These are phyloP conservation scores for Prinsepia uniflora DNA, from an alignment of 306 rosid genomes.

Conservation along the genomic window DNA sequence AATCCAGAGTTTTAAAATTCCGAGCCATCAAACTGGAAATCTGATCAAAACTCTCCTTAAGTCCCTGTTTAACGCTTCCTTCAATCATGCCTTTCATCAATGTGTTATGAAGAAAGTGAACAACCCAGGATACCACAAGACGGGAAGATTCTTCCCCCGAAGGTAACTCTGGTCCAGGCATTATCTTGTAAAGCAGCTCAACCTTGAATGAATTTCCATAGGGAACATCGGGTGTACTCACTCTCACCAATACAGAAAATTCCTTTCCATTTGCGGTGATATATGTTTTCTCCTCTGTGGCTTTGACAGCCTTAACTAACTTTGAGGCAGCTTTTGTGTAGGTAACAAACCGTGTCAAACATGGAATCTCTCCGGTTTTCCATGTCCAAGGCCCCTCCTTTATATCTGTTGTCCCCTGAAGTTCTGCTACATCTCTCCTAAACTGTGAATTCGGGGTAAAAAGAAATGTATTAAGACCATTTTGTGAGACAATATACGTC, in stretches of 20 bases:
- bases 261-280: slow-evolving; percentile 54
- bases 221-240: slow-evolving; percentile 83
- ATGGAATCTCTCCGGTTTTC: slow-evolving; percentile 50
- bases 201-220: slow-evolving; percentile 63
- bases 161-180: slow-evolving; percentile 49
- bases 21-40: slow-evolving; percentile 45
- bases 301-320: slow-evolving; percentile 57
- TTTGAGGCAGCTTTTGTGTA: slow-evolving; percentile 62
- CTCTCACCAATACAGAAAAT: slow-evolving; percentile 48
- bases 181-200: slow-evolving; percentile 82
- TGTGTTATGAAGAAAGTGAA: slow-evolving; percentile 65
- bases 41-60: slow-evolving; percentile 65
- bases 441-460: slow-evolving; percentile 71
- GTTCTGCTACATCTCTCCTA: slow-evolving; percentile 55
- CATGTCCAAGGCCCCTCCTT: slow-evolving; percentile 72
- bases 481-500: slow-evolving; percentile 40
- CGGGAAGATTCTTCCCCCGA: slow-evolving; percentile 54
- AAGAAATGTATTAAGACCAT: slow-evolving; percentile 52
- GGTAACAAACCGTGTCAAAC: slow-evolving; percentile 58
- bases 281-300: slow-evolving; percentile 80
- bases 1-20: slow-evolving; percentile 43
- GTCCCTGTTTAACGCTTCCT: slow-evolving; percentile 62
- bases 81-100: slow-evolving; percentile 83
- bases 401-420: slow-evolving; percentile 54
- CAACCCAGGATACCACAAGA: slow-evolving; percentile 67